Evolutionary conservation across 202 grass and related monocot species (phyloP), one percentile per base, ranked within the genome.

Genomic region (Hordeum pubiflorum): DNA sequence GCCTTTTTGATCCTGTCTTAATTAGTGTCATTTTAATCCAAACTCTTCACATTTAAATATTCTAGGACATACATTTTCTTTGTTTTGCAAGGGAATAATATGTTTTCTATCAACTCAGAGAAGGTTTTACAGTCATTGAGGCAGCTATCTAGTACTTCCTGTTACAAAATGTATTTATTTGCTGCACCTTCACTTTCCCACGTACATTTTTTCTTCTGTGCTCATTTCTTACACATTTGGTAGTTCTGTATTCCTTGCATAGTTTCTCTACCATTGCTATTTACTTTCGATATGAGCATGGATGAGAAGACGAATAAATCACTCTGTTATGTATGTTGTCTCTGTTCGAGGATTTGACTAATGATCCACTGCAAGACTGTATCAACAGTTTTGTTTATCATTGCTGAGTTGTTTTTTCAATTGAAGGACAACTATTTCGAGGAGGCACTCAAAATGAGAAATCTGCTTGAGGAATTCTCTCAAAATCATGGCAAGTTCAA

Each of bases 401-500:
- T 34, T 78, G 43, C 69, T 86, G 64, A 76, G 18, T 74, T 32
- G 83, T 29, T 59, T 71, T 17, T 83, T 81, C 6, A 57, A 58
- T 84, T 88, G 38, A 92, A 97, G 94, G 94, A 97, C 50, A 97
- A 97, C 46, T 97, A 97, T 79, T 97, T 97, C 4, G 94, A 97
- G 81, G 94, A 97, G 81, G 94, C 94, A 59, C 91, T 97, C 56
- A 97, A 94, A 86, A 94, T 97, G 91, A 92, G 94, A 83, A 97
- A 97, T 58, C 85, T 97, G 78, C 94, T 97, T 63, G 94, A 97
- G 89, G 94, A 97, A 65, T 97, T 97, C 60, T 83, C 75, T 84
- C 40, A 15, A 67, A 52, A 90, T 80, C 87, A 88, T 90, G 91
- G 91, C 75, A 79, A 88, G 63, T 89, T 87, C 80, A 85, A 89